A percentile compares a stretch with the other conserved stretches of the same genome.
Evolutionary conservation across 2,329 filamentous ascomycete genomes (phyloP).

Genomic region (Cyphellophora attinorum): DNA sequence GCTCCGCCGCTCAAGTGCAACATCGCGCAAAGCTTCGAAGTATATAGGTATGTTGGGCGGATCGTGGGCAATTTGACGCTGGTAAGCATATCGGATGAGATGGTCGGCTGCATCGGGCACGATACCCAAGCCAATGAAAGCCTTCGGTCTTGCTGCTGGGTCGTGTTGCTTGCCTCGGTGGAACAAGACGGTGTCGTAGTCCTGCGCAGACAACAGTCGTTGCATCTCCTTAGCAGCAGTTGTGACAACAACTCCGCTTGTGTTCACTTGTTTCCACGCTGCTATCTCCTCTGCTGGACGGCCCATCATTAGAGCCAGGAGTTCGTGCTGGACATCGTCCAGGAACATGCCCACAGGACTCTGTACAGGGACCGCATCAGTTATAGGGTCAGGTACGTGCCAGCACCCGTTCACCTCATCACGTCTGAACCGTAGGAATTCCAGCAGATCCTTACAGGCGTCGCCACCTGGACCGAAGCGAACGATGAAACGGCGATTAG

Average conservation of each 20-base stretch:
- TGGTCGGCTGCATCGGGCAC: constrained; percentile 53
- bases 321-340: constrained; percentile 51
- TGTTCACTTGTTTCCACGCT: constrained; percentile 15
- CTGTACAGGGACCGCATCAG: constrained; percentile 27
- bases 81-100: constrained; percentile 53
- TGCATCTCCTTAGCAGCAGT: constrained; percentile 13
- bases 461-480: constrained; percentile 49
- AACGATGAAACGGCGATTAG: constrained; percentile 56
- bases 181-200: constrained; percentile 27
- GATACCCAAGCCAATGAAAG: constrained; percentile 55
- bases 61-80: constrained; percentile 50
- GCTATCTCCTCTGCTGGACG: constrained; percentile 27
- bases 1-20: constrained; percentile 47
- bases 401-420: constrained; percentile 31
- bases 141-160: constrained; percentile 20
- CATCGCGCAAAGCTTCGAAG: constrained; percentile 53
- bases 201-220: constrained; percentile 7
- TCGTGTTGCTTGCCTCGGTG: constrained; percentile 10
- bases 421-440: constrained; percentile 47
- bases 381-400: constrained; percentile 30
- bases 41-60: constrained; percentile 48
- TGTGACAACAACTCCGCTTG: constrained; percentile 12
- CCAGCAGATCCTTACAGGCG: constrained; percentile 47
- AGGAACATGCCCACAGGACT: constrained; percentile 37
- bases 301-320: constrained; percentile 42